A percentile compares a stretch with the other conserved stretches of the same genome.
phyloP scores from a whole-genome alignment of 345 rosid species.

The Microcos paniculata region DNA sequence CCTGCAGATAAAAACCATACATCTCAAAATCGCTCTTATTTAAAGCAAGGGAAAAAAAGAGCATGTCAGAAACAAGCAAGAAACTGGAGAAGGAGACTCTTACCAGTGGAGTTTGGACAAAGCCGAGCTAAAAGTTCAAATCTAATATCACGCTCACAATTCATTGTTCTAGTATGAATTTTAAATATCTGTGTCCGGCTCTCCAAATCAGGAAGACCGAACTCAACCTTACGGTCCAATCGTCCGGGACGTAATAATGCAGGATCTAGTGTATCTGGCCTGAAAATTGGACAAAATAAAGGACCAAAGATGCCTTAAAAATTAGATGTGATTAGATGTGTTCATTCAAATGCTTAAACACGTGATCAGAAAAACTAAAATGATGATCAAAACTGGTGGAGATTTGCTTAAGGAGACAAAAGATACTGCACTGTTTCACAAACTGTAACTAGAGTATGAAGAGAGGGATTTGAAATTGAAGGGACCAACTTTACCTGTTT shows the following conservation, averaged over 20 bases:
- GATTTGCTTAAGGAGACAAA: background rate
- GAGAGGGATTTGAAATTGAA: background rate
- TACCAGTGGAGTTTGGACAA: conserved; percentile 94
- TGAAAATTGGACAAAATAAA: conserved; percentile 20
- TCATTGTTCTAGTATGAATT: conserved; percentile 94
- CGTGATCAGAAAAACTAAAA: background rate
- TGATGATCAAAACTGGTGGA: background rate
- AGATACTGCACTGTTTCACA: background rate
- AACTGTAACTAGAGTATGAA: background rate
- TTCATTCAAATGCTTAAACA: background rate
- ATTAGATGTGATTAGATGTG: background rate
- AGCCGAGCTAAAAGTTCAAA: conserved; percentile 94
- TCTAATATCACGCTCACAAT: conserved; percentile 85
- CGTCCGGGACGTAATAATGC: conserved; percentile 73
- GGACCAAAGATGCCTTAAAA: background rate
- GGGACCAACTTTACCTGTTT: conserved; percentile 54
- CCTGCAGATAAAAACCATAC: conserved; percentile 36
- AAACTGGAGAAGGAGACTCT: conserved; percentile 9
- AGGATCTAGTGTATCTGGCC: conserved; percentile 80
- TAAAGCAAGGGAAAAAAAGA: background rate
- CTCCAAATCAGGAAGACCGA: conserved; percentile 79
- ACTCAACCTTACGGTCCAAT: conserved; percentile 72
- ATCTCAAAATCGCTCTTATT: background rate
- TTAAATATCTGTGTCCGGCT: conserved; percentile 93
- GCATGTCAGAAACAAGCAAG: background rate